Base-by-base conservation (phyloP, 106 monocot genomes). In the Gastrodia elata region DNA sequence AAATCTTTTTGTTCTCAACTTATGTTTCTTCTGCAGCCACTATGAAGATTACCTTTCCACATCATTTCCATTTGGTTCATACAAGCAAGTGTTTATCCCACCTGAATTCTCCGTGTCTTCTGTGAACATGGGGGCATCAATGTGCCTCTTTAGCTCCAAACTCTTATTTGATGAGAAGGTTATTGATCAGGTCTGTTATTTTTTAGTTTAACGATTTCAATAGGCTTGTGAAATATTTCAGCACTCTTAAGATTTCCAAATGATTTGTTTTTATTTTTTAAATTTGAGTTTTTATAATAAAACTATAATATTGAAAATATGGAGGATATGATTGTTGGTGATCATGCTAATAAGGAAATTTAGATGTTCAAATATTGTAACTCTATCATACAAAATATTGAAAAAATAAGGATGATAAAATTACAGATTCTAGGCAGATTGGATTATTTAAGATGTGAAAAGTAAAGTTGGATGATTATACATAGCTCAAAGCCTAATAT, bases 31-130 rank as follows among this genome's bases (percentile, higher is more conserved):
- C 34, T 79, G 71, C 88, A 98, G 98, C 61, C 76, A 87, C 64
- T 98, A 88, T 77, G 98, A 98, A 79, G 98, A 98, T 77, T 98
- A 93, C 67, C 93, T 98, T 73, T 85, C 86, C 16, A 64, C 73
- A 39, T 58, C 83, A 27, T 98, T 93, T 79, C 98, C 98, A 37
- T 93, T 98, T 80, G 88, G 88, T 25, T 93, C 90, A 65, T 98
- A 98, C 83, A 98, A 91, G 44, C 98, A 98, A 80, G 83, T 98
- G 2, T 98, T 98, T 69, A 77, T 98, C 27, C 93, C 88, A 48
- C 81, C 90, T 22, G 98, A 93, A 57, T 37, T 82, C 27, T 79
- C 72, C 58, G 28, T 85, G 73, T 87, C 93, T 34, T 83, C 98
- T 64, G 64, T 76, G 20, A 88, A 67, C 73, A 68, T 93, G 74